Base-by-base conservation (phyloP, 129 eudicot genomes). In the Gnaphalium uliginosum region DNA sequence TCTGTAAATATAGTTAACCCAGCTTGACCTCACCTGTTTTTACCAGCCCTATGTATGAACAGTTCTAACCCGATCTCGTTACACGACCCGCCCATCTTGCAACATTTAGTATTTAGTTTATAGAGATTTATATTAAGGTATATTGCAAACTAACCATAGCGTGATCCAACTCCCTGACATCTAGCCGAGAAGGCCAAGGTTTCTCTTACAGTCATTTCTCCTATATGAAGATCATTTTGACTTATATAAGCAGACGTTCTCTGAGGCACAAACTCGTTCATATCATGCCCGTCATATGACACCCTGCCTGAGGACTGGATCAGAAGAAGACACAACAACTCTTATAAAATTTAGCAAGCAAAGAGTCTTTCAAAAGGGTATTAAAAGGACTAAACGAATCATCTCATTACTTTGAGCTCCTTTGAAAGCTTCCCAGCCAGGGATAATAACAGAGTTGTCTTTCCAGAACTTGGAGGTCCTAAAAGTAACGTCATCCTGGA, bases 381-480 rank as follows among this genome's bases (percentile, higher is more conserved):
- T 5, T 54, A n/a, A 19, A n/a, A 37, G 57, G 66, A 59, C 96
- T 87, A 60, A 10, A 3, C 43, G 26, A 25, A 5, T 37, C 7
- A 10, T 2, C 15, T 15, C 6, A 26, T 64, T 54, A 87, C 97
- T 89, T 82, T 76, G 18, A 86, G 78, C 15, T 73, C 53, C 51
- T 80, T 78, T 60, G 85, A 85, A 29, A 88, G 85, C 76, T 46
- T 74, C 43, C 97, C 96, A 19, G 96, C 89, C 81, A 91, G 74
- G 59, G 90, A 89, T 64, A 86, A 74, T 79, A 91, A 70, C 24
- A 91, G 58, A 0, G 96, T 91, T 6, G 97, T 91, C 86, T 88
- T 91, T 63, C 97, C 92, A 5, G 97, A 91, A 80, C 90, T 79
- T 58, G 97, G 97, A 22, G 96, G 97, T 68, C 97, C 97, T 77